Evolutionary conservation across 2,329 filamentous ascomycete species (phyloP), one percentile per base, ranked within the genome.

Genomic region (Zymoseptoria crescenta): DNA sequence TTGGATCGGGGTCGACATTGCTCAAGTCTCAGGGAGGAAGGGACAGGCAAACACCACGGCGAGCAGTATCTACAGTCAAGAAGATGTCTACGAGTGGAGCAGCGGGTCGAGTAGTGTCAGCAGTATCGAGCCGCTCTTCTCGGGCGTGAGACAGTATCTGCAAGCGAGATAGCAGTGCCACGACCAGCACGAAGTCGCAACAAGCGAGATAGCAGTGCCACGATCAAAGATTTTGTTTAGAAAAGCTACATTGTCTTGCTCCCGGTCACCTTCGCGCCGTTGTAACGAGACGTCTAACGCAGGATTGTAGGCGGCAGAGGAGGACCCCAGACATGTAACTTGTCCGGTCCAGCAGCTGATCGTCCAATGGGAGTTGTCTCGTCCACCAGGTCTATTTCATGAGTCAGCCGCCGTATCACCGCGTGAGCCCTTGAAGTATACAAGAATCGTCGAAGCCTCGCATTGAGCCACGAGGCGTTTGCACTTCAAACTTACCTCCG

Each of bases 341-440:
- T 59, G 58, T 69, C 64, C 29, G 70, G 62, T 1, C 66, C 68
- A n/a, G 76, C 77, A 1, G 74, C 74, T 35, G 70, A 69, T 21
- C 73, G 74, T 61, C 61, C 65, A 2, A 69, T 60, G 8, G 68
- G 69, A 9, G 76, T 80, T 61, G 82, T 76, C 60, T 82, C 76
- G 64, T 84, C 84, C 1, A 88, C 79, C 64, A 87, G 66, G 72
- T 89, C n/a, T n/a, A n/a, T n/a, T n/a, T n/a, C n/a, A n/a, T n/a
- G n/a, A n/a, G n/a, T n/a, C n/a, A n/a, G n/a, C n/a, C n/a, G n/a
- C n/a, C n/a, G n/a, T n/a, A n/a, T n/a, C n/a, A n/a, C n/a, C n/a
- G n/a, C n/a, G n/a, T n/a, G n/a, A n/a, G n/a, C n/a, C n/a, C n/a
- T n/a, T n/a, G n/a, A n/a, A n/a, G n/a, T n/a, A n/a, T n/a, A n/a